These are phyloP conservation scores for Triticum dicoccoides DNA, from an alignment of 176 grass and related monocot species.

Conservation along the genomic window DNA sequence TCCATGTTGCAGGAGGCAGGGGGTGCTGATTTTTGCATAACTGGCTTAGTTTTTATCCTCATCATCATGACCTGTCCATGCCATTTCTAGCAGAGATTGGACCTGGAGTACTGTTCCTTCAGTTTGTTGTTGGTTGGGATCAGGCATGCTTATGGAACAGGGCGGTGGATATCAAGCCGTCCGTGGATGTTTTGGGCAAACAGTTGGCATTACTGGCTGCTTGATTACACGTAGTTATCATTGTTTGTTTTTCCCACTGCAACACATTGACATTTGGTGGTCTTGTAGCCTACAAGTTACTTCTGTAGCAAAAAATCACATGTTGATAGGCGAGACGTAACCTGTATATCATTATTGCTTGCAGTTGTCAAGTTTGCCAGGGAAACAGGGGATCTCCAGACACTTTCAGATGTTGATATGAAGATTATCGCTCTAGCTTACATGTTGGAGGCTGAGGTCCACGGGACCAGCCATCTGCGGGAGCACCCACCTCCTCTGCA, in stretches of 20 bases:
- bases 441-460: slow-evolving; percentile 86
- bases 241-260: background rate
- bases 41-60: no score
- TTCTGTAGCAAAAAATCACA: background rate
- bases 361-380: slow-evolving; percentile 87
- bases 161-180: background rate
- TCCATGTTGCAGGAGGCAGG: no score
- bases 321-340: background rate
- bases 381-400: slow-evolving; percentile 93
- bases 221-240: background rate
- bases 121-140: no score
- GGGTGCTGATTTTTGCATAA: no score
- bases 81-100: no score
- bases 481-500: slow-evolving; percentile 72
- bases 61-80: no score
- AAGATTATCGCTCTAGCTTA: slow-evolving; percentile 93
- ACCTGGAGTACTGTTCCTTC: no score
- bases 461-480: slow-evolving; percentile 74
- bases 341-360: background rate
- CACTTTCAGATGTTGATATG: slow-evolving; percentile 94
- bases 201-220: no score
- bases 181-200: background rate
- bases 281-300: no score
- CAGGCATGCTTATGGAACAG: background rate
- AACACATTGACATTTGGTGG: background rate